Percentiles rank a stretch among this genome's conserved stretches.
These are phyloP conservation scores for Ascochyta pisi DNA, from an alignment of 2,329 filamentous ascomycete species.

Conservation along the genomic window DNA sequence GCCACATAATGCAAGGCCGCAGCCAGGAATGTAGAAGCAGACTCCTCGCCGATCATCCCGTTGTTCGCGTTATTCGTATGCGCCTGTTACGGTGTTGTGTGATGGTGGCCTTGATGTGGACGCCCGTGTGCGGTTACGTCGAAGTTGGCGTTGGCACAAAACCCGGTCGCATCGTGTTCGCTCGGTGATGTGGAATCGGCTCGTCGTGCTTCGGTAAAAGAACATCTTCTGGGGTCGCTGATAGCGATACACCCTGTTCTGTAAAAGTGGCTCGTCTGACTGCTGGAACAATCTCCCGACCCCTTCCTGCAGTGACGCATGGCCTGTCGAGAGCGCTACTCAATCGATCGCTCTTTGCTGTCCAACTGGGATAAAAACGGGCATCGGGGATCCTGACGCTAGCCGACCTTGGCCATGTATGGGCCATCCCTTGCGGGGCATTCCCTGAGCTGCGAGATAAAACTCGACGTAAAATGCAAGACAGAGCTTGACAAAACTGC, in stretches of 20 bases:
- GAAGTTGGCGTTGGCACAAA: constrained; percentile 2
- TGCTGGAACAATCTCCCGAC: not conserved
- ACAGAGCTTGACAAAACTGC: not conserved
- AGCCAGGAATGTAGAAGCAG: constrained; percentile 12
- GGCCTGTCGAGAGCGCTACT: not conserved
- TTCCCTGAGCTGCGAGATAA: constrained; percentile 1
- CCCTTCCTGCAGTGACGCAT: constrained; percentile 3
- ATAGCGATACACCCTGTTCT: not conserved
- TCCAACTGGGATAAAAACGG: not conserved
- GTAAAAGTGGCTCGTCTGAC: constrained; percentile 3
- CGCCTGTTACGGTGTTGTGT: not conserved
- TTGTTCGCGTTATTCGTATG: not conserved
- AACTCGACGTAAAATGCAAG: constrained; percentile 1
- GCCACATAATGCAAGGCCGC: constrained; percentile 10
- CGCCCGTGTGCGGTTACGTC: not conserved
- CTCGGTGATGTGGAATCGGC: constrained; percentile 9
- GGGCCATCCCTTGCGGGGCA: not conserved
- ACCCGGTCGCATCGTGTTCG: constrained; percentile 11
- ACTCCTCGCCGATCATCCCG: constrained; percentile 20
- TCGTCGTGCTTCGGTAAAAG: constrained; percentile 14
- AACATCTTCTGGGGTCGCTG: constrained; percentile 3
- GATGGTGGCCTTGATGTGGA: not conserved
- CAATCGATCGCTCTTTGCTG: constrained; percentile 1
- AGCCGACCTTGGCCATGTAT: not conserved
- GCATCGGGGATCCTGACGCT: not conserved